Evolutionary conservation across 176 grass and related monocot genomes (phyloP), one percentile per base, ranked within the genome.

Genomic region (Oryza brachyantha): DNA sequence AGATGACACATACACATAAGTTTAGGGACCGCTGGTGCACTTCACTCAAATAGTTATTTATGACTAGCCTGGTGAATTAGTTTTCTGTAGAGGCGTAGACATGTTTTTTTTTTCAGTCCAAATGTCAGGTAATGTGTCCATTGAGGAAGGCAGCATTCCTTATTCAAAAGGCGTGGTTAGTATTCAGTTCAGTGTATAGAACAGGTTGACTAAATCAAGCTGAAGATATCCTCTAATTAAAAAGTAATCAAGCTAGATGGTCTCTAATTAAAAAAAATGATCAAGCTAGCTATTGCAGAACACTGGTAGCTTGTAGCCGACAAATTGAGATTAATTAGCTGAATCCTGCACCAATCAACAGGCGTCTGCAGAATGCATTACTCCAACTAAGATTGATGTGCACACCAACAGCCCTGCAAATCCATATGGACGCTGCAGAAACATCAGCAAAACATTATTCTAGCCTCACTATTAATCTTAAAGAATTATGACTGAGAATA

Each of bases 281-380:
- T 40, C 61, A 68, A 58, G 29, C 28, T 76, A 77, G 4, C 64
- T 26, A 32, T 14, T 63, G 10, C 16, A 5, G 10, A 64, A 21
- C 72, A 36, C 14, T 72, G 34, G 8, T 66, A 72, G 35, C 42
- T 13, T 22, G 60, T 42, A 78, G 58, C 70, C 76, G 81, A 88
- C 81, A 84, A 16, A 64, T 60, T 88, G 25, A 75, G 66, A 79
- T 39, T 79, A 29, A 79, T 28, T 70, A 73, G 61, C 40, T 68
- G 66, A 74, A 82, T 13, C 43, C 79, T 64, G 14, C 27, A 29
- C 42, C 57, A 72, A 57, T 36, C 27, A 43, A 62, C 12, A 14
- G 22, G 46, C 14, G 19, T 21, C 28, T 21, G 55, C 5, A 64
- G 72, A 59, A 79, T 68, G 66, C 70, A 52, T 39, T 57, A 19